These are phyloP conservation scores for Vinca major DNA, from an alignment of 305 asterid genomes.

Conservation along the genomic window DNA sequence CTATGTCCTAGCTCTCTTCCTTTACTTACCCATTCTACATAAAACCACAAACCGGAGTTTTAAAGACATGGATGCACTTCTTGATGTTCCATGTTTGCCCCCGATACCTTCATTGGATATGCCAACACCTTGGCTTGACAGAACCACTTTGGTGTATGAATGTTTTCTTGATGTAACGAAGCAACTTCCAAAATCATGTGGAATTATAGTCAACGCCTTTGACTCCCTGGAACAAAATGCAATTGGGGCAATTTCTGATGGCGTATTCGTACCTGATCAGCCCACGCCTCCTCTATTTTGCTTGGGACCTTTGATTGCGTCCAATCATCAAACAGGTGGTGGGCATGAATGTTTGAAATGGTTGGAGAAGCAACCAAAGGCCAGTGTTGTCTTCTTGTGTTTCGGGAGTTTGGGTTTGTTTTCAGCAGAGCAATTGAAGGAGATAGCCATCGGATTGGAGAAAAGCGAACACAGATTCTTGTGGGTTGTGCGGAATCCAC, in stretches of 20 bases:
- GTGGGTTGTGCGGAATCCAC: conserved; percentile 63
- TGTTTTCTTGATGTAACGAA: conserved; percentile 16
- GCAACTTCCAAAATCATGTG: conserved; percentile 19
- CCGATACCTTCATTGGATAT: conserved; percentile 36
- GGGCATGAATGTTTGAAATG: conserved; percentile 40
- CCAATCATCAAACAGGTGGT: conserved; percentile 5
- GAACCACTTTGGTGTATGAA: conserved; percentile 20
- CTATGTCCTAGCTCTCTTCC: conserved; percentile 15
- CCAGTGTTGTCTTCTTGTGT: conserved; percentile 49
- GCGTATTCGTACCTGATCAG: conserved; percentile 32
- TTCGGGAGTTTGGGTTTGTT: conserved; percentile 58
- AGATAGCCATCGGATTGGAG: conserved; percentile 51
- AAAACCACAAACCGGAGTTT: conserved; percentile 20
- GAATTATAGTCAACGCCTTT: conserved; percentile 45
- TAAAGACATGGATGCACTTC: conserved; percentile 27
- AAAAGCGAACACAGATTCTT: conserved; percentile 42
- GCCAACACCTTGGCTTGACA: conserved; percentile 27
- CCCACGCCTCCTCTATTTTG: conserved; percentile 43
- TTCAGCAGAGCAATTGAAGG: conserved; percentile 35
- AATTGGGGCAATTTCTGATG: conserved; percentile 28
- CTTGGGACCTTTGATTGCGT: conserved; percentile 49
- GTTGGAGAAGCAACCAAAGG: conserved; percentile 48
- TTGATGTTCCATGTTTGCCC: conserved; percentile 39
- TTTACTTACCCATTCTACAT: conserved; percentile 27
- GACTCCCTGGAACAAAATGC: conserved; percentile 27